Base-by-base conservation (phyloP, 2,329 filamentous ascomycete genomes). In the Xylariaceae sp. region DNA sequence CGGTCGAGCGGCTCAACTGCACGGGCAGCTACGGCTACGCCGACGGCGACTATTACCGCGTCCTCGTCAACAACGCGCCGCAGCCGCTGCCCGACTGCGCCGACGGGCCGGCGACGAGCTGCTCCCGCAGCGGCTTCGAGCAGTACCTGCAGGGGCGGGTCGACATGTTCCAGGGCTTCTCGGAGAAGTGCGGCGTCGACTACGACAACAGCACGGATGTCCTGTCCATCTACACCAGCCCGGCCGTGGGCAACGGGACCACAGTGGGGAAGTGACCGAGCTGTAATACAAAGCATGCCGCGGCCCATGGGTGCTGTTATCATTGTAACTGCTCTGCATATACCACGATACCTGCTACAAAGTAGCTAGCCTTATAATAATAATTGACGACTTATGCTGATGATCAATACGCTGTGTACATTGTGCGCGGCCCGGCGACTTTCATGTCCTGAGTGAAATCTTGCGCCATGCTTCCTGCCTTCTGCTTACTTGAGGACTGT, bases 1-100 rank as follows among this genome's bases (percentile, higher is more conserved):
- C 76, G 1, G 67, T 83, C 25, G 80, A 83, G 63, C 68, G 71
- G 32, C 59, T 83, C 55, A 65, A 76, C 35, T 83, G 80, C 53
- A 56, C 53, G 3, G 64, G 67, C n/a, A 68, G 68, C 45, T 68
- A 68, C 38, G 71, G 75, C 5, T 77, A 65, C 49, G 54, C 64
- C 1, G 64, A 70, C 8, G 68, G 68, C 9, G 67, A 74, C 14
- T 67, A 64, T 44, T 66, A 65, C 45, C 58, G 64, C n/a, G 58
- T 59, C 7, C 50, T 67, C 4, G 59, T 66, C 25, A 67, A 67
- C 47, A 62, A 54, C 42, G 55, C 61, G 5, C 61, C 63, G 4
- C 64, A 67, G 42, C 52, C 55, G 12, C 40, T 68, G 33, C 57
- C 61, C 0, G 56, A 52, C 30, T 69, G 65, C 36, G 53, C 45